A percentile compares a stretch with the other conserved stretches of the same genome.
phyloP scores from a whole-genome alignment of 805 yeast genomes.

The Nakazawaea wyomingensis region DNA sequence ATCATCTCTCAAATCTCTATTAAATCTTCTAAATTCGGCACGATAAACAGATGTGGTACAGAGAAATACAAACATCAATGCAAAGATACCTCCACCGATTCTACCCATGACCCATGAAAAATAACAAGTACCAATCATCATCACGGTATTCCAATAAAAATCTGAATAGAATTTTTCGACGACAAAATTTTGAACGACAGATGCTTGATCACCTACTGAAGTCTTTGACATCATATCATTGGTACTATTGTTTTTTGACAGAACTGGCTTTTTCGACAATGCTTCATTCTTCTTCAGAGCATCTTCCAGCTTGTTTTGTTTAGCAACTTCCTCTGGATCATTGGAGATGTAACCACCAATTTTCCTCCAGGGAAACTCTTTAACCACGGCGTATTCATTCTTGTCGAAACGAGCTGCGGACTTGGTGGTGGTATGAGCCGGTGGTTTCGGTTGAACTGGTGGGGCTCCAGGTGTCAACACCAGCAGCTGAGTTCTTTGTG shows the following conservation, averaged over 20 bases:
- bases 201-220: conserved; percentile 19
- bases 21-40: conserved; percentile 70
- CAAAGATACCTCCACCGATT: conserved; percentile 58
- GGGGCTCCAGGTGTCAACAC: too few species aligned
- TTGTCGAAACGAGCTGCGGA: conserved; percentile 5
- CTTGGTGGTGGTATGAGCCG: conserved; percentile 3
- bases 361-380: conserved; percentile 28
- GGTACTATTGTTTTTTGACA: neutral
- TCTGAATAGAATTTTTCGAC: conserved; percentile 68
- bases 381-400: conserved; percentile 5
- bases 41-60: conserved; percentile 64
- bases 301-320: conserved; percentile 16
- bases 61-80: conserved; percentile 53
- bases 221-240: neutral
- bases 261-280: neutral
- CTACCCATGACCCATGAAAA: conserved; percentile 66
- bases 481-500: too few species aligned
- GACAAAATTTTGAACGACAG: conserved; percentile 51
- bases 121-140: conserved; percentile 67
- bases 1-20: conserved; percentile 71
- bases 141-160: conserved; percentile 63
- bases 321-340: conserved; percentile 18
- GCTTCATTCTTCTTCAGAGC: too few species aligned
- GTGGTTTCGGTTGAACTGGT: too few species aligned
- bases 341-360: conserved; percentile 25